Percentiles rank a stretch among this genome's conserved stretches.
These are phyloP conservation scores for Ceratocystis albifundus DNA, from an alignment of 2,329 filamentous ascomycete species.

Conservation along the genomic window DNA sequence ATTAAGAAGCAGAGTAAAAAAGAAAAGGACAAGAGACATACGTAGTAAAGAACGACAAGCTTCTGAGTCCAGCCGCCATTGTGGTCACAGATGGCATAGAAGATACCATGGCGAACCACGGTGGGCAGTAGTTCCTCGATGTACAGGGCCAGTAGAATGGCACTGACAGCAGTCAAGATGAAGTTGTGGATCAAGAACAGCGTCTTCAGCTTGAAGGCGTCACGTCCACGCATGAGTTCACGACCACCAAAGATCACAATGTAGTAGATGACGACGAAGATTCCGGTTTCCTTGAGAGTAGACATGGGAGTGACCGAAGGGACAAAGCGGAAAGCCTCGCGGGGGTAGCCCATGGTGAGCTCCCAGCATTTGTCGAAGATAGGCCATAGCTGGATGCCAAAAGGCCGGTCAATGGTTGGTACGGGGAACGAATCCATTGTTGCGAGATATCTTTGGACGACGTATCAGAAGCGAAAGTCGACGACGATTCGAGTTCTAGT, in stretches of 20 bases:
- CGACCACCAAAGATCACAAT: constrained; percentile 84
- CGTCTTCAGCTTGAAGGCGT: constrained; percentile 71
- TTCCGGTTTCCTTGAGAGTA: constrained; percentile 69
- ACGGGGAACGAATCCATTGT: constrained; percentile 28
- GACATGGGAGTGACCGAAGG: constrained; percentile 78
- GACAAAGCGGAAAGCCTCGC: constrained; percentile 75
- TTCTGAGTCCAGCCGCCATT: constrained; percentile 88
- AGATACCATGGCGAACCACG: constrained; percentile 67
- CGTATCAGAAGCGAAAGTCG: neutral
- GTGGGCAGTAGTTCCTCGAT: constrained; percentile 83
- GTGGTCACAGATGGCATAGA: constrained; percentile 72
- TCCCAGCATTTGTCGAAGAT: constrained; percentile 84
- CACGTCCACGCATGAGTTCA: constrained; percentile 78
- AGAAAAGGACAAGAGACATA: constrained; percentile 38
- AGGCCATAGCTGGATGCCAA: constrained; percentile 85
- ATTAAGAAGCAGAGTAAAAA: neutral
- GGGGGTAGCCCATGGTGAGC: constrained; percentile 64
- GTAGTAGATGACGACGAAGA: constrained; percentile 82
- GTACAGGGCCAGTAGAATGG: constrained; percentile 68
- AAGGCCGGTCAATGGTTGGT: constrained; percentile 81
- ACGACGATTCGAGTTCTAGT: constrained; percentile 9
- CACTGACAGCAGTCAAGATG: constrained; percentile 77
- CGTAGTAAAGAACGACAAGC: constrained; percentile 91
- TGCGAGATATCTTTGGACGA: neutral
- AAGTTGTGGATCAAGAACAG: constrained; percentile 97